Percentiles rank a stretch among this genome's conserved stretches.
Evolutionary conservation across 2,329 filamentous ascomycete genomes (phyloP).

Genomic region (Parascedosporium putredinis): DNA sequence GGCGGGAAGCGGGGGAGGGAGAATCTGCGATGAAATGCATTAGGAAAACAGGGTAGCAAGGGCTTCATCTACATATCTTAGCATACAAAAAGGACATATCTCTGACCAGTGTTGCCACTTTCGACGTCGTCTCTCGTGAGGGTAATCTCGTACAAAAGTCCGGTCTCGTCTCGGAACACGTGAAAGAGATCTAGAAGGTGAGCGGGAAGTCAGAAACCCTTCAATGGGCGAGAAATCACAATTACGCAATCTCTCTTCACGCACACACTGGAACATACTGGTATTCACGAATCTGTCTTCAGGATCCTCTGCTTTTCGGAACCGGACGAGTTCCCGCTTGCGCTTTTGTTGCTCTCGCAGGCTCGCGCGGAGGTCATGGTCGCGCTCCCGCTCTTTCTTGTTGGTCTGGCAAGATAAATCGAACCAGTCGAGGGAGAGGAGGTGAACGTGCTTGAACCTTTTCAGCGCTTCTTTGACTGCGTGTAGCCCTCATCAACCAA

Average conservation of each 20-base stretch:
- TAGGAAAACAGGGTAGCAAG: no score
- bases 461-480: conserved; percentile 29
- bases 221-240: no score
- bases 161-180: conserved; percentile 51
- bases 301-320: conserved; percentile 27
- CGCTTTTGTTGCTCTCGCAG: conserved; percentile 20
- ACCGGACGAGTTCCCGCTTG: conserved; percentile 21
- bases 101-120: conserved; percentile 40
- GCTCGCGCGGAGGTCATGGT: conserved; percentile 27
- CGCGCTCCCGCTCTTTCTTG: conserved; percentile 20
- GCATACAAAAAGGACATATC: conserved; percentile 49
- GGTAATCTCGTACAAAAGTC: conserved; percentile 53
- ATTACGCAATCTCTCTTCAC: no score
- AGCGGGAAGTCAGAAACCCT: no score
- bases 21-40: no score
- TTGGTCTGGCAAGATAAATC: conserved; percentile 29
- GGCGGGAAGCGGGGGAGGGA: not conserved
- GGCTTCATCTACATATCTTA: not conserved
- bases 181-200: conserved; percentile 51
- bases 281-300: conserved; percentile 36
- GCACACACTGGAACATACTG: no score
- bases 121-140: conserved; percentile 42
- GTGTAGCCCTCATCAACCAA: not conserved
- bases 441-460: conserved; percentile 22
- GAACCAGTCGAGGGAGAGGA: conserved; percentile 44